Base-by-base conservation (phyloP, 768 basidiomycete genomes). In the Podaxis mareebaensis region DNA sequence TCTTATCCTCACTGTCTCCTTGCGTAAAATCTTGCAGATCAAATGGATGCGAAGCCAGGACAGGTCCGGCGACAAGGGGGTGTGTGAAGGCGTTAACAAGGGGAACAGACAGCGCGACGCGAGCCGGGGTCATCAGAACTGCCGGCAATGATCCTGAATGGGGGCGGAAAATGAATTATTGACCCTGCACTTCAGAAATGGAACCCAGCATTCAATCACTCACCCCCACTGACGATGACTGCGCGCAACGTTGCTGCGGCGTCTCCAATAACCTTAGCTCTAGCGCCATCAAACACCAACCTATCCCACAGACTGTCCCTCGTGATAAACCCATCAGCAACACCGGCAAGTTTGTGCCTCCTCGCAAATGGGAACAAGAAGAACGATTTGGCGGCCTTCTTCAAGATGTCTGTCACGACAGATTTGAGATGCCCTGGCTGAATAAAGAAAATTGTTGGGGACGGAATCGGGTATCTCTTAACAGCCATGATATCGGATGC, bases 281-380 rank as follows among this genome's bases (percentile, higher is more conserved):
- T 81, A 11, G 92, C 89, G 11, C 76, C 74, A 61, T 88, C 87
- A 72, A 93, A 91, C 30, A 93, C 84, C 11, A 89, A 75, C 58
- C 88, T 83, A 71, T 97, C 95, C 90, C 92, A 94, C n/a, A 93
- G 72, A 63, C 90, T 90, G 63, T 90, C 87, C 70, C 89, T 89
- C 15, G 85, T 88, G 44, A 94, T 66, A 67, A 88, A 91, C 4
- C 95, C 95, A 61, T 92, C 90, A 0, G 75, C 70, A 3, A 95
- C 74, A 3, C 81, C 84, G 0, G 88, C 80, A 17, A 86, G 65
- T 72, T 96, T 96, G 74, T 95, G 95, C 36, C 91, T 82, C 81
- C 86, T 87, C 1, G 88, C 92, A 56, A 95, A 72, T 4, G 83
- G 72, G 69, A 84, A 88, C 17, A 90, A 66, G 15, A 87, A 64